These are phyloP conservation scores for Glaciozyma antarctica DNA, from an alignment of 768 basidiomycete genomes.

Conservation along the genomic window DNA sequence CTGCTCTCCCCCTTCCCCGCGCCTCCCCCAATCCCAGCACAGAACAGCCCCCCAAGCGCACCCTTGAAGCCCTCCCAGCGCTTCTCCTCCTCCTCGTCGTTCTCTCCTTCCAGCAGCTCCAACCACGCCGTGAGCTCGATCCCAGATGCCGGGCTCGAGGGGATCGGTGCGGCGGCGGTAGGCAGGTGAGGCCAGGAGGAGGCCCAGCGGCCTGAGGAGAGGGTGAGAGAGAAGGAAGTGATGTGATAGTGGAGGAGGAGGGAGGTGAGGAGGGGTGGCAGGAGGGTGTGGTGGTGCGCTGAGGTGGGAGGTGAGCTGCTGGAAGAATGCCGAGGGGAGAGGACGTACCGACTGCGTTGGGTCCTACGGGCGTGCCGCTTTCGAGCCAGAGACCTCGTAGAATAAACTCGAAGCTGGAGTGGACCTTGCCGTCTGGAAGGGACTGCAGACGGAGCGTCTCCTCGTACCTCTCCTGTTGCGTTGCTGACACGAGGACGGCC, in stretches of 20 bases:
- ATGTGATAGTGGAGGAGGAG: slow-evolving; percentile 76
- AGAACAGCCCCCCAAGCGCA: slow-evolving; percentile 84
- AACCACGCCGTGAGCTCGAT: slow-evolving; percentile 87
- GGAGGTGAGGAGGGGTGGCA: slow-evolving; percentile 77
- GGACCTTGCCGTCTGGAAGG: slow-evolving; percentile 71
- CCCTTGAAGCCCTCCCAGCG: slow-evolving; percentile 75
- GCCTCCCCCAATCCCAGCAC: slow-evolving; percentile 46
- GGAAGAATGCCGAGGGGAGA: slow-evolving; percentile 35
- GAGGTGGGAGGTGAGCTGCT: not conserved
- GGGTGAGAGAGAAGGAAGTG: slow-evolving; percentile 74
- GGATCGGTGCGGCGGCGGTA: not conserved
- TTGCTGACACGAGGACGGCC: no score
- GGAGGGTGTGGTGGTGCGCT: slow-evolving; percentile 60
- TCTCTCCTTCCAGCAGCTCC: slow-evolving; percentile 45
- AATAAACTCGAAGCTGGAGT: slow-evolving; percentile 68
- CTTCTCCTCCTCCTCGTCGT: slow-evolving; percentile 27
- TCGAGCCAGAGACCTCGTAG: slow-evolving; percentile 39
- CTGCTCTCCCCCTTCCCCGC: slow-evolving; percentile 25
- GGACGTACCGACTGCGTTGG: not conserved
- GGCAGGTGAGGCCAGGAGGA: slow-evolving; percentile 11
- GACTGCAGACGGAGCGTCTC: slow-evolving; percentile 53
- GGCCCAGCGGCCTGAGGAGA: slow-evolving; percentile 89
- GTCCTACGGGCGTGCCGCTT: not conserved
- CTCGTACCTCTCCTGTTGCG: slow-evolving; percentile 40
- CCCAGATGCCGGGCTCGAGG: slow-evolving; percentile 8